phyloP scores from a whole-genome alignment of 139 green algal species.

The Asterochloris sp. region DNA sequence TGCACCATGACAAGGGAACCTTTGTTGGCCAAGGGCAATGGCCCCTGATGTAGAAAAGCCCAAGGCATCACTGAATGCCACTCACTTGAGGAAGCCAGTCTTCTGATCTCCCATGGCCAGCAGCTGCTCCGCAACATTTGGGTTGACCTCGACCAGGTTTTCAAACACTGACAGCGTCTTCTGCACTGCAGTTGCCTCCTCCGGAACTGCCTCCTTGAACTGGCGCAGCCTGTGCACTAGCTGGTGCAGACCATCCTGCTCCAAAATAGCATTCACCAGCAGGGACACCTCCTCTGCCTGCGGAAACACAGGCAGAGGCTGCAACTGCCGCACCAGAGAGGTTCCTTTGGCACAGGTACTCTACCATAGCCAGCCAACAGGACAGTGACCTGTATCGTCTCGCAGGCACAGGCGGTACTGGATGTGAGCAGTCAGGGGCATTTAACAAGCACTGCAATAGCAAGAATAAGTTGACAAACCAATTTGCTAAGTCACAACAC shows the following conservation, averaged over 20 bases:
- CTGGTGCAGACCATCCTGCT: slow-evolving; percentile 64
- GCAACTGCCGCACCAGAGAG: background rate
- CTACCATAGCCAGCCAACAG: background rate
- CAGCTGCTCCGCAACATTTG: slow-evolving; percentile 34
- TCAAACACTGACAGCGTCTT: slow-evolving; percentile 80
- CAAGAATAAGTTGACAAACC: too few relatives aligned
- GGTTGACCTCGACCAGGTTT: slow-evolving; percentile 84
- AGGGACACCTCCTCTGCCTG: slow-evolving; percentile 57
- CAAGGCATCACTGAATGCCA: background rate
- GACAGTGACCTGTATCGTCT: background rate
- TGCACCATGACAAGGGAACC: too few relatives aligned
- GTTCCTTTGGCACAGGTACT: background rate
- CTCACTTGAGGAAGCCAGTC: slow-evolving; percentile 10
- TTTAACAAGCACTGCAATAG: too few relatives aligned
- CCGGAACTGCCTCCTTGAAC: slow-evolving; percentile 62
- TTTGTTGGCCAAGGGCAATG: too few relatives aligned
- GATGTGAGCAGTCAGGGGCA: too few relatives aligned
- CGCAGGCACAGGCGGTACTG: background rate
- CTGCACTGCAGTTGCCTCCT: slow-evolving; percentile 75
- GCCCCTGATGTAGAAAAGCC: background rate
- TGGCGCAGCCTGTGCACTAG: slow-evolving; percentile 63
- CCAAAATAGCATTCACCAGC: slow-evolving; percentile 72
- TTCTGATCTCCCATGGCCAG: slow-evolving; percentile 2
- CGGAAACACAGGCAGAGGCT: too few relatives aligned
- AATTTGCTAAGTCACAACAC: background rate